These are phyloP conservation scores for Brettanomyces nanus DNA, from an alignment of 805 yeast genomes.

Conservation along the genomic window DNA sequence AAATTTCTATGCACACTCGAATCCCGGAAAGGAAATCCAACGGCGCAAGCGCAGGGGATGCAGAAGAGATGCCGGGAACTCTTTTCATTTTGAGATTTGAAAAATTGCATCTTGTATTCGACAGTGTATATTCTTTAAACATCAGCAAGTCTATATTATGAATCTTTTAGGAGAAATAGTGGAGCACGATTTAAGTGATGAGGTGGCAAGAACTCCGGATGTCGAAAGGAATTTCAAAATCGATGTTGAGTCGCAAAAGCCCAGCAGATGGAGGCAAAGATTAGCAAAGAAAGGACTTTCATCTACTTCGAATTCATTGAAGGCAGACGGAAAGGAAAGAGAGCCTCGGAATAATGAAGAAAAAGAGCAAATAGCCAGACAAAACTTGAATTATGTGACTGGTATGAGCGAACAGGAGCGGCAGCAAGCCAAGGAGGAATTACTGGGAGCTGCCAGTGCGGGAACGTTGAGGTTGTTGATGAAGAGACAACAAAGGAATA, in stretches of 20 bases:
- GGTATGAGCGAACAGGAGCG: conserved; percentile 62
- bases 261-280: conserved; percentile 44
- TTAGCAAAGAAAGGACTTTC: conserved; percentile 27
- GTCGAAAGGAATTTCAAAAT: conserved; percentile 19
- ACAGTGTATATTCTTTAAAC: too few species aligned
- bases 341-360: conserved; percentile 27
- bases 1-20: too few species aligned
- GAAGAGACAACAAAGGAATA: conserved; percentile 45
- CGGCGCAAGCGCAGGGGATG: too few species aligned
- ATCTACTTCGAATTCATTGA: conserved; percentile 19
- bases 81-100: too few species aligned
- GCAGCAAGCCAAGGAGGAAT: conserved; percentile 53
- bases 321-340: conserved; percentile 3
- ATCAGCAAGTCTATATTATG: too few species aligned
- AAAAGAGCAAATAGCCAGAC: conserved; percentile 67
- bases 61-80: too few species aligned
- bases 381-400: conserved; percentile 56
- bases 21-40: too few species aligned
- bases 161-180: conserved; percentile 67
- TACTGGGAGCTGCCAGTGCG: conserved; percentile 63
- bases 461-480: conserved; percentile 50
- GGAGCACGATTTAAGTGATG: conserved; percentile 39
- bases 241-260: too few species aligned
- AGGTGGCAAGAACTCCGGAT: conserved; percentile 29
- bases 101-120: too few species aligned